Evolutionary conservation across 1,284 basidiomycete species (phyloP), one percentile per base, ranked within the genome.

Genomic region (Tilletia horrida): DNA sequence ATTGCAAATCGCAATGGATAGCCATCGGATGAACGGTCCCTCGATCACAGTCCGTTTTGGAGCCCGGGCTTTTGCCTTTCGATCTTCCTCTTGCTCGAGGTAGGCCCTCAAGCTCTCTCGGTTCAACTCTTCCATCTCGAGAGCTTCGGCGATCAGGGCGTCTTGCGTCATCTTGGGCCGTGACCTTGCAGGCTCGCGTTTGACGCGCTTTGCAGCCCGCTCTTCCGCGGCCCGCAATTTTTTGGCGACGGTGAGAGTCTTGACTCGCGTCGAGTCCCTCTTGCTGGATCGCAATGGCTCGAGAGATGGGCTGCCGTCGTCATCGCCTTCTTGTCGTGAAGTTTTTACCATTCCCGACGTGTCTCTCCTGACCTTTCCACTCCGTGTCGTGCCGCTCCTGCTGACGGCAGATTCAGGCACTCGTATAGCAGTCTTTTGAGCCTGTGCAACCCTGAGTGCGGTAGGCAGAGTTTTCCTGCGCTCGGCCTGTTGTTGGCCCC

Each of bases 71-170:
- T 64, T 87, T 71, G 86, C 87, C 27, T 90, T 87, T 73, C 90
- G 90, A 83, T 92, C 91, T 76, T 91, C 91, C 73, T 93, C 91
- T 1, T 87, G 83, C 66, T 85, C 85, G 31, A 93, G 85, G 75
- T 92, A 93, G 71, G 90, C 86, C 45, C 87, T 85, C 73, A 93
- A 88, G 63, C 90, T 88, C n/a, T 86, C 85, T 25, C 89, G 87
- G 75, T 93, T 93, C 3, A 88, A 88, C 82, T 92, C 91, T 78
- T 93, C 91, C 63, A 88, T 90, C 76, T 92, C 90, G 11, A 93
- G 85, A 0, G 91, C 91, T 16, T 87, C 88, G 0, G 88, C 87
- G 64, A 93, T 90, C 3, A 93, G 85, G 73, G 92, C 89, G 25
- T 87, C 89, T 76, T 93, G 92, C 0, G 90, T 91, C 44, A 87